Percentiles rank a stretch among this genome's conserved stretches.
Conservation (phyloP, 305 asterid species). For the Fraxinus baroniana region DNA sequence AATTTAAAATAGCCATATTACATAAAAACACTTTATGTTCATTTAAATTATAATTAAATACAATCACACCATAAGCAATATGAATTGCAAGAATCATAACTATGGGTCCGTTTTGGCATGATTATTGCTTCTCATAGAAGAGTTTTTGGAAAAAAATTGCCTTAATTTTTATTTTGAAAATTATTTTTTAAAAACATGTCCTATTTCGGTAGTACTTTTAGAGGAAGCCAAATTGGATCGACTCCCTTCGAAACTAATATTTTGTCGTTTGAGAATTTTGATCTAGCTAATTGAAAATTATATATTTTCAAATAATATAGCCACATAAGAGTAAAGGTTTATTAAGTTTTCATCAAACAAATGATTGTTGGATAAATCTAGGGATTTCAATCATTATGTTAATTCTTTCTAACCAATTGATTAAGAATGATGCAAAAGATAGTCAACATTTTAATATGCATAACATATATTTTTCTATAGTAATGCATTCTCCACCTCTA, state of each 20-base stretch:
- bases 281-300: not conserved
- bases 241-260: not conserved
- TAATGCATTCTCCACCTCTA: slow-evolving; percentile 29
- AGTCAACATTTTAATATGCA: not conserved
- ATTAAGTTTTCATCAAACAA: slow-evolving; percentile 25
- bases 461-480: not conserved
- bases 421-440: slow-evolving; percentile 26
- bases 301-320: slow-evolving; percentile 8
- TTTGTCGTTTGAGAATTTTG: not conserved
- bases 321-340: slow-evolving; percentile 4
- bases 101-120: too few relatives aligned
- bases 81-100: not conserved
- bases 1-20: not conserved
- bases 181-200: too few relatives aligned
- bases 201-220: too few relatives aligned
- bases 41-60: not conserved
- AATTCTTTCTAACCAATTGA: slow-evolving; percentile 24
- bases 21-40: not conserved
- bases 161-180: too few relatives aligned
- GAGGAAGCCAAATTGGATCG: too few relatives aligned
- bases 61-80: not conserved
- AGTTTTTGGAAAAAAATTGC: too few relatives aligned
- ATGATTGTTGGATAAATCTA: slow-evolving; percentile 33
- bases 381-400: slow-evolving; percentile 24
- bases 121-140: too few relatives aligned